phyloP scores from a whole-genome alignment of 805 yeast genomes.

The Ogataea pini region DNA sequence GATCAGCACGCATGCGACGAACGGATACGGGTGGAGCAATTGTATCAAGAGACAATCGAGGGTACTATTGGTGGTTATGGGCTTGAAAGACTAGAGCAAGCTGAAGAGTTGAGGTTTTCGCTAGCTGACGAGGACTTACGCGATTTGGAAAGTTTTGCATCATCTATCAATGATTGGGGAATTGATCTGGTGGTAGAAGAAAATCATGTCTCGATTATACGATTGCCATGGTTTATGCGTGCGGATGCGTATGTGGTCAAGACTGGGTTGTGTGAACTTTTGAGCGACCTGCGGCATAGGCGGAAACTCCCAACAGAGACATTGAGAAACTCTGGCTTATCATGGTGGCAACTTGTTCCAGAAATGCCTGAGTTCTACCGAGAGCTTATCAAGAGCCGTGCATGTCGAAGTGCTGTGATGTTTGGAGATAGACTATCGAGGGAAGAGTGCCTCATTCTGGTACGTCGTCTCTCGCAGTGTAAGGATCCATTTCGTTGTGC shows the following conservation, averaged over 20 bases:
- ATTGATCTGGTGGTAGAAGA: conserved; percentile 22
- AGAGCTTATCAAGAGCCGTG: conserved; percentile 56
- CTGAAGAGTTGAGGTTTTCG: conserved; percentile 18
- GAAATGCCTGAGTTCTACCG: conserved; percentile 52
- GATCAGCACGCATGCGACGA: conserved; percentile 93
- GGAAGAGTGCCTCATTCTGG: conserved; percentile 45
- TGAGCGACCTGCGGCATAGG: conserved; percentile 42
- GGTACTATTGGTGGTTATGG: conserved; percentile 16
- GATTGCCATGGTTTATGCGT: not conserved
- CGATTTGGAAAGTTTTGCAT: conserved; percentile 32
- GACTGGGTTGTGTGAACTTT: conserved; percentile 44
- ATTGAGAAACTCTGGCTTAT: not conserved
- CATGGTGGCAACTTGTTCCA: conserved; percentile 42
- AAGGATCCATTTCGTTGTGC: conserved; percentile 76
- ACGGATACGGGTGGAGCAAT: conserved; percentile 58
- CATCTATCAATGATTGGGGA: conserved; percentile 47
- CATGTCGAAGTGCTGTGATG: conserved; percentile 70
- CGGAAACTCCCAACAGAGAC: conserved; percentile 25
- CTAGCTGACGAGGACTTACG: conserved; percentile 36
- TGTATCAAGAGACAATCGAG: conserved; percentile 41
- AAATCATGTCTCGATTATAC: not conserved
- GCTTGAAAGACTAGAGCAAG: not conserved
- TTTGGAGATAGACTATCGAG: conserved; percentile 59
- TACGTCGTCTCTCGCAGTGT: conserved; percentile 49
- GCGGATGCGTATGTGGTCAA: conserved; percentile 34